A percentile compares a stretch with the other conserved stretches of the same genome.
Conservation (phyloP, 129 eudicot species). For the Pulicaria dysenterica region DNA sequence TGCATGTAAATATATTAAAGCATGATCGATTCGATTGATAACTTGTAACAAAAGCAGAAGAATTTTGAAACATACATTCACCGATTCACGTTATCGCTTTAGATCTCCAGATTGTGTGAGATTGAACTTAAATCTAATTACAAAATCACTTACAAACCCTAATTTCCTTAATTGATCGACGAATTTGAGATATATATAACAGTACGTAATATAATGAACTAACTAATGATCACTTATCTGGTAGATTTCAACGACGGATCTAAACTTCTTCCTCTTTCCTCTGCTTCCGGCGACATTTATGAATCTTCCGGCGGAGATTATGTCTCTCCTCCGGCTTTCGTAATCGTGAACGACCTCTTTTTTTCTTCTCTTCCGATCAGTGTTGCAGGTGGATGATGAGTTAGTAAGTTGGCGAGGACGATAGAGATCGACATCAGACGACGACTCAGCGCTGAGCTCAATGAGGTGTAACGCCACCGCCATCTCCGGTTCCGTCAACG, state of each 20-base stretch:
- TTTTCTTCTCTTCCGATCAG: background rate
- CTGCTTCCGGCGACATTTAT: slow-evolving; percentile 3
- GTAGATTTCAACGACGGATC: slow-evolving; percentile 30
- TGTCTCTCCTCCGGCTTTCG: background rate
- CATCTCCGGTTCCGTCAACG: slow-evolving; percentile 23
- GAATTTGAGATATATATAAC: no score
- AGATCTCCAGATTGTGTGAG: background rate
- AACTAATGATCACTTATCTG: background rate
- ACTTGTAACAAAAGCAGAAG: slow-evolving; percentile 9
- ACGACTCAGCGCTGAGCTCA: slow-evolving; percentile 21
- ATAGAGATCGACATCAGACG: slow-evolving; percentile 11
- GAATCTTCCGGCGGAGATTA: background rate
- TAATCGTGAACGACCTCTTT: background rate
- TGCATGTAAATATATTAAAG: background rate
- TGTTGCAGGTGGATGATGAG: background rate
- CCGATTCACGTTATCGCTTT: slow-evolving; percentile 5
- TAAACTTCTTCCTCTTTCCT: slow-evolving; percentile 25
- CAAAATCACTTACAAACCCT: slow-evolving; percentile 20
- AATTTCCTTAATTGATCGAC: background rate
- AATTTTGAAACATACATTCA: background rate
- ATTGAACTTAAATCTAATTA: slow-evolving; percentile 9
- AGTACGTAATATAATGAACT: no score
- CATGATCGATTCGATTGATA: background rate
- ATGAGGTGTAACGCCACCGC: slow-evolving; percentile 28
- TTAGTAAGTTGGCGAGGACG: background rate